Conservation (phyloP, 306 rosid species). For the Pachyrhizus erosus region DNA sequence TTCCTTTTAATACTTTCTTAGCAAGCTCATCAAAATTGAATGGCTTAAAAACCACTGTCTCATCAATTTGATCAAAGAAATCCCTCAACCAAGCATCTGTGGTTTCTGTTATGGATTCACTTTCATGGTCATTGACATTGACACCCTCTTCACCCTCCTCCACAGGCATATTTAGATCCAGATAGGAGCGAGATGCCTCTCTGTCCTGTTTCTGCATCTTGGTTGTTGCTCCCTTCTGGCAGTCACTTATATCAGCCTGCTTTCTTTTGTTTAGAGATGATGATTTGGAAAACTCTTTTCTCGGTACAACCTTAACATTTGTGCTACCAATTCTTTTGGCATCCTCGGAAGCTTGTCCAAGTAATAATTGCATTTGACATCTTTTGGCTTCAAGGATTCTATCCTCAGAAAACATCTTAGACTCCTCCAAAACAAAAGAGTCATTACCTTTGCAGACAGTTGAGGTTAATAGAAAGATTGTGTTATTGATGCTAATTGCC, state of each 20-base stretch:
- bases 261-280: constrained; percentile 65
- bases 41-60: constrained; percentile 64
- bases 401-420: constrained; percentile 68
- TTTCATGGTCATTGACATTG: constrained; percentile 49
- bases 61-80: constrained; percentile 59
- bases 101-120: constrained; percentile 57
- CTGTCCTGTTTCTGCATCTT: constrained; percentile 53
- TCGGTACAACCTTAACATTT: constrained; percentile 58
- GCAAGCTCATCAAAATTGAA: constrained; percentile 71
- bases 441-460: constrained; percentile 41
- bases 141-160: constrained; percentile 56
- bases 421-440: constrained; percentile 36
- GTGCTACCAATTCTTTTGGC: constrained; percentile 38
- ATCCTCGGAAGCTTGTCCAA: constrained; percentile 49
- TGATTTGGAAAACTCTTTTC: constrained; percentile 46
- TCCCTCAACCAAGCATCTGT: constrained; percentile 71
- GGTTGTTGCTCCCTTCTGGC: constrained; percentile 35
- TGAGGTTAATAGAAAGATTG: constrained; percentile 63
- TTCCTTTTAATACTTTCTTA: constrained; percentile 49
- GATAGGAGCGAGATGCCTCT: constrained; percentile 62
- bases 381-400: constrained; percentile 69
- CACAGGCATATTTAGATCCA: constrained; percentile 81
- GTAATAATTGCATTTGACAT: constrained; percentile 66
- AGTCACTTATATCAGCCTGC: constrained; percentile 47
- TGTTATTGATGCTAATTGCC: constrained; percentile 63